Conservation (phyloP, 2,329 filamentous ascomycete species). For the Cladosporium cucumerinum region DNA sequence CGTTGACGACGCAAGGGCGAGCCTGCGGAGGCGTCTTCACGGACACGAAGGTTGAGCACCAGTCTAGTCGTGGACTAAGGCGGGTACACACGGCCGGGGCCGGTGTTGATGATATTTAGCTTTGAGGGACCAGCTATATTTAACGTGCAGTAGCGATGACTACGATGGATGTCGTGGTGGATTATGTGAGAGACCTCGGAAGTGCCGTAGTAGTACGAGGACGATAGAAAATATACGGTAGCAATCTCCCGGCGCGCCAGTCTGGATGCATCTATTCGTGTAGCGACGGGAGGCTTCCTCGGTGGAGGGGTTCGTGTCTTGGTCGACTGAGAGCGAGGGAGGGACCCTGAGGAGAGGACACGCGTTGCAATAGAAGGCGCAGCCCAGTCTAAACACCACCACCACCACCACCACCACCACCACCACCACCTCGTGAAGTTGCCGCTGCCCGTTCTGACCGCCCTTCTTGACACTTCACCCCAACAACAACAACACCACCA, state of each 20-base stretch:
- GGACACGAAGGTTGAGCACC: not conserved
- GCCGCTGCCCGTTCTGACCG: not conserved
- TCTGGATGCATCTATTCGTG: not conserved
- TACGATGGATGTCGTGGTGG: not conserved
- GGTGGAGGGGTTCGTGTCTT: not conserved
- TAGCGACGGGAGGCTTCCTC: not conserved
- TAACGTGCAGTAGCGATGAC: not conserved
- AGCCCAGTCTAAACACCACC: not conserved
- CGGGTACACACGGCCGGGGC: slow-evolving; percentile 3
- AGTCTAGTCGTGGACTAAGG: not conserved
- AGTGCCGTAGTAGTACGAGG: not conserved
- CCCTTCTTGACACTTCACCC: not conserved
- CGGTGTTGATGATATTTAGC: not conserved
- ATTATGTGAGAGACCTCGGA: not conserved
- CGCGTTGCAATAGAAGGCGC: slow-evolving; percentile 3
- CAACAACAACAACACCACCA: slow-evolving; percentile 2
- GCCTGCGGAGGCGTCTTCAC: slow-evolving; percentile 1
- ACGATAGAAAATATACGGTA: not conserved
- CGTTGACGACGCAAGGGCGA: not conserved
- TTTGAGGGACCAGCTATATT: not conserved
- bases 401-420: too few relatives aligned
- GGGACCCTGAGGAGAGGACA: slow-evolving; percentile 4
- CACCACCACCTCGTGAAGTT: not conserved
- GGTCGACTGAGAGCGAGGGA: not conserved
- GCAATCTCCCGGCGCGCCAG: not conserved